Evolutionary conservation across 768 basidiomycete species (phyloP).

Genomic region (Termitomyces titanicus): DNA sequence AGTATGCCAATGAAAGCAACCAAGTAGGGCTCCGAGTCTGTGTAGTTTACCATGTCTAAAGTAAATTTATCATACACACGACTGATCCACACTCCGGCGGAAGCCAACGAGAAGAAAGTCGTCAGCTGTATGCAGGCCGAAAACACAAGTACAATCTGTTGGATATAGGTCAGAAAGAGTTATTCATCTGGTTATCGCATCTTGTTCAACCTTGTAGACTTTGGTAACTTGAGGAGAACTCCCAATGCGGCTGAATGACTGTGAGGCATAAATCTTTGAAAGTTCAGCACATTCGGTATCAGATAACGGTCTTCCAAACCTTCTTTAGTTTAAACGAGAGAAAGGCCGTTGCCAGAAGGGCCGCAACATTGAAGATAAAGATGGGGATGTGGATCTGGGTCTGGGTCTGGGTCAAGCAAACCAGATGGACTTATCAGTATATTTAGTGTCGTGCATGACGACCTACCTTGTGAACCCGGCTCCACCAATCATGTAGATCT

Average conservation of each 20-base stretch:
- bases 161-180: not conserved
- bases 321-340: constrained; percentile 41
- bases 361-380: constrained; percentile 33
- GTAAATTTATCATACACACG: constrained; percentile 43
- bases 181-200: not conserved
- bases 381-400: no score
- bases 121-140: constrained; percentile 46
- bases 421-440: not conserved
- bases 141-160: constrained; percentile 45
- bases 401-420: constrained; percentile 17
- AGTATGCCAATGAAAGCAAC: constrained; percentile 36
- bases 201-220: constrained; percentile 40
- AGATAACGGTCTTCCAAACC: constrained; percentile 21
- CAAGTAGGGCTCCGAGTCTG: constrained; percentile 32
- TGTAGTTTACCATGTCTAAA: no score
- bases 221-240: constrained; percentile 39
- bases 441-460: not conserved
- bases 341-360: constrained; percentile 32
- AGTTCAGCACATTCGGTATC: not conserved
- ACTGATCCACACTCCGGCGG: constrained; percentile 46
- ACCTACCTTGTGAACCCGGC: constrained; percentile 30
- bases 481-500: constrained; percentile 45
- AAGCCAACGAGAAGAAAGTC: constrained; percentile 45
- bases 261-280: constrained; percentile 37
- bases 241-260: constrained; percentile 48